A percentile compares a stretch with the other conserved stretches of the same genome.
These are phyloP conservation scores for Blakeslea trispora DNA, from an alignment of 371 early-diverging fungal species.

Conservation along the genomic window DNA sequence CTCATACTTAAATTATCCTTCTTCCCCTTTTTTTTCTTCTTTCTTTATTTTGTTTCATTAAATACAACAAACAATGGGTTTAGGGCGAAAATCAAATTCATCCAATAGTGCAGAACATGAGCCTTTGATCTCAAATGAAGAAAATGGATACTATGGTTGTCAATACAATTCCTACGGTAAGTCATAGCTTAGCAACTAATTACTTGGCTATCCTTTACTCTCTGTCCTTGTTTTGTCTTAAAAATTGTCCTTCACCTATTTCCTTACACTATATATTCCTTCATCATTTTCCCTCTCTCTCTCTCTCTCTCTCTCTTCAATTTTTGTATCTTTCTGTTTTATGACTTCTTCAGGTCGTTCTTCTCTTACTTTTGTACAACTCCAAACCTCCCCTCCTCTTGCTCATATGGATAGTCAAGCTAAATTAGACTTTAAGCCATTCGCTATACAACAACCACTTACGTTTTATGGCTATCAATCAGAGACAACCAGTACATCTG, in stretches of 20 bases:
- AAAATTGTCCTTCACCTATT: neutral
- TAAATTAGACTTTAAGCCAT: slow-evolving; percentile 8
- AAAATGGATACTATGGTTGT: neutral
- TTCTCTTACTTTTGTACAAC: slow-evolving; percentile 13
- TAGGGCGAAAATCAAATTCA: slow-evolving; percentile 14
- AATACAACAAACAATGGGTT: slow-evolving; percentile 7
- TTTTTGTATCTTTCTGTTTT: neutral
- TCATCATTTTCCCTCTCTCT: neutral
- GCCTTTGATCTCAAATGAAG: slow-evolving; percentile 11
- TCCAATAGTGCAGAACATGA: slow-evolving; percentile 14
- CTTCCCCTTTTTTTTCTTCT: neutral
- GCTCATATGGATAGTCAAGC: neutral
- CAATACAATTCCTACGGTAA: slow-evolving; percentile 15
- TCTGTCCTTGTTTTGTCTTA: neutral
- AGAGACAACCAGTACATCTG: slow-evolving; percentile 6
- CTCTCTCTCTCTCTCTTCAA: neutral
- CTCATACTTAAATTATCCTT: neutral
- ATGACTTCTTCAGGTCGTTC: slow-evolving; percentile 19
- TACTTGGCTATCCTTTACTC: neutral
- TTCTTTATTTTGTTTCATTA: neutral
- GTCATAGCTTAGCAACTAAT: slow-evolving; percentile 1
- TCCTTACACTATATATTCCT: neutral
- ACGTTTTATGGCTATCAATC: slow-evolving; percentile 2
- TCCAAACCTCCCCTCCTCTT: neutral
- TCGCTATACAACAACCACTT: neutral